Percentiles rank a stretch among this genome's conserved stretches.
phyloP scores from a whole-genome alignment of 352 stramenopile genomes.

The Phytophthora pinifolia region DNA sequence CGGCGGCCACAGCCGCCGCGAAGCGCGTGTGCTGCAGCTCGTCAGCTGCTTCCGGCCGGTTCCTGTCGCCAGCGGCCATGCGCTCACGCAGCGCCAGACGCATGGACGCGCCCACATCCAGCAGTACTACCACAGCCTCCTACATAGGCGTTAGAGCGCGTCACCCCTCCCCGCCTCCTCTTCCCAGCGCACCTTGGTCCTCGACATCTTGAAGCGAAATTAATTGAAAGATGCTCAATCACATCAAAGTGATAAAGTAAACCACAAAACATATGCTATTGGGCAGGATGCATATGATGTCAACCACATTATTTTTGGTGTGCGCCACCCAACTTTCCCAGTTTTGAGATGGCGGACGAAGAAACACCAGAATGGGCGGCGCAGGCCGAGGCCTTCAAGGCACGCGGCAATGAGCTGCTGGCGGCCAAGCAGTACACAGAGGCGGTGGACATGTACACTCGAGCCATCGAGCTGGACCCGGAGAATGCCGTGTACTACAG shows the following conservation, averaged over 20 bases:
- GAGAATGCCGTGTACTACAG: constrained; percentile 87
- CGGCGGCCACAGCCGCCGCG: constrained; percentile 50
- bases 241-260: too few relatives aligned
- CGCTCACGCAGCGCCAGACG: constrained; percentile 48
- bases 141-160: constrained; percentile 19
- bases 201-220: constrained; percentile 26
- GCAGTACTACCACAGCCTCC: constrained; percentile 68
- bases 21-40: constrained; percentile 54
- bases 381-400: constrained; percentile 86
- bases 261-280: too few relatives aligned
- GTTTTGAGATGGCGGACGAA: constrained; percentile 2
- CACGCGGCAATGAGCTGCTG: constrained; percentile 75
- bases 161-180: background rate
- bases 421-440: constrained; percentile 56
- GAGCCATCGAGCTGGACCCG: constrained; percentile 79
- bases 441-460: constrained; percentile 84
- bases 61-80: constrained; percentile 13
- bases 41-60: constrained; percentile 11
- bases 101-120: constrained; percentile 75
- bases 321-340: background rate
- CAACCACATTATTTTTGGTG: too few relatives aligned
- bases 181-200: constrained; percentile 24
- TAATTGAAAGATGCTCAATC: background rate
- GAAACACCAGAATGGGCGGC: constrained; percentile 49
- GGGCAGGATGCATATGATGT: too few relatives aligned